Evolutionary conservation across 352 stramenopile genomes (phyloP).

Genomic region (Globisporangium canariense): DNA sequence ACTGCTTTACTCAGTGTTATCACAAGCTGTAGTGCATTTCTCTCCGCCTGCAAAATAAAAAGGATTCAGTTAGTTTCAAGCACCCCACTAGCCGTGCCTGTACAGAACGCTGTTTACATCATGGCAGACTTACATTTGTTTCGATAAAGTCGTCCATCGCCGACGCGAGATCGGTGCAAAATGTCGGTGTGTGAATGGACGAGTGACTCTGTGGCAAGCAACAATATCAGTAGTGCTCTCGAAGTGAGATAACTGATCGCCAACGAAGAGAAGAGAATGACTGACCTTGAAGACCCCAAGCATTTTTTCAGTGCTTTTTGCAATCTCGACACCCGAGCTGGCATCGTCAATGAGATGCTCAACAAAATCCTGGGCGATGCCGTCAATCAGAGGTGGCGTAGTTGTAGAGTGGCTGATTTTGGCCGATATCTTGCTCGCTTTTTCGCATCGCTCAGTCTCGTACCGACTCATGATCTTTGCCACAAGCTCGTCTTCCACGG

Average conservation of each 20-base stretch:
- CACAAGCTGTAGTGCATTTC: slow-evolving; percentile 70
- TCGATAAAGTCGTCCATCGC: slow-evolving; percentile 35
- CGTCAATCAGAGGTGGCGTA: slow-evolving; percentile 17
- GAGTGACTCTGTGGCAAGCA: slow-evolving; percentile 47
- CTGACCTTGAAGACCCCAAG: slow-evolving; percentile 76
- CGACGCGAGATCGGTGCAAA: slow-evolving; percentile 48
- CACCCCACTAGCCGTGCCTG: too few relatives aligned
- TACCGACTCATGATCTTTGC: slow-evolving; percentile 71
- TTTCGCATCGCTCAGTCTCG: slow-evolving; percentile 36
- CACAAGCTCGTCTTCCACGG: slow-evolving; percentile 67
- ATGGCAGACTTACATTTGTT: slow-evolving; percentile 27
- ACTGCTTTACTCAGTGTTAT: slow-evolving; percentile 73
- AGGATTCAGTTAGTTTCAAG: neutral
- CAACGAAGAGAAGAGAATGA: neutral
- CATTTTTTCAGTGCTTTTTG: slow-evolving; percentile 58
- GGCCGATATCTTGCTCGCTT: slow-evolving; percentile 4
- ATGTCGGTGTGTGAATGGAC: slow-evolving; percentile 66
- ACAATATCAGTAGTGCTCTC: neutral
- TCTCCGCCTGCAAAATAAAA: slow-evolving; percentile 39
- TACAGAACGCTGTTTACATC: too few relatives aligned
- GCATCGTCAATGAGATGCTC: slow-evolving; percentile 55
- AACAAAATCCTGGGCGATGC: slow-evolving; percentile 41
- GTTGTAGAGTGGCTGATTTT: slow-evolving; percentile 6
- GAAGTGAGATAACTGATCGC: neutral
- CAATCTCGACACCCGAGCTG: slow-evolving; percentile 59